These are phyloP conservation scores for Mortierella claussenii DNA, from an alignment of 192 early-diverging fungal genomes.

Conservation along the genomic window DNA sequence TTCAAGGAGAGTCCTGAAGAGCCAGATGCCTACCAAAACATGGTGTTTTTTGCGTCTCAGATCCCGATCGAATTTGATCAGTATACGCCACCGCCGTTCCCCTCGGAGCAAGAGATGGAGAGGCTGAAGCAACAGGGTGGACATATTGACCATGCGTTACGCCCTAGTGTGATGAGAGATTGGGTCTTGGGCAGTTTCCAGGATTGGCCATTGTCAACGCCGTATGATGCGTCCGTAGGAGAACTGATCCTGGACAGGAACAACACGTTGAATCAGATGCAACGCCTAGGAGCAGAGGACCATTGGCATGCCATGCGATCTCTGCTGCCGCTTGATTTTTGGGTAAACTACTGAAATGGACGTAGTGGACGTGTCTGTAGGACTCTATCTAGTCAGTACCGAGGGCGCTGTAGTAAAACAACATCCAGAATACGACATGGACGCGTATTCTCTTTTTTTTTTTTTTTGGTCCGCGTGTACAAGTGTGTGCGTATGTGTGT, in stretches of 20 bases:
- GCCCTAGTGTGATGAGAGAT: slow-evolving; percentile 57
- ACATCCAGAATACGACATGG: too few species aligned
- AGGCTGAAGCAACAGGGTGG: slow-evolving; percentile 56
- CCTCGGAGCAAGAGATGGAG: slow-evolving; percentile 68
- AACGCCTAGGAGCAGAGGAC: slow-evolving; percentile 63
- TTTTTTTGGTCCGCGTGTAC: not conserved
- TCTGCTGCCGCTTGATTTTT: slow-evolving; percentile 75
- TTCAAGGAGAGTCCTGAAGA: slow-evolving; percentile 68
- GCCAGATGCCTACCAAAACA: slow-evolving; percentile 67
- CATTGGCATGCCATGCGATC: slow-evolving; percentile 84
- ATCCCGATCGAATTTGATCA: slow-evolving; percentile 39
- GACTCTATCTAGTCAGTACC: too few species aligned
- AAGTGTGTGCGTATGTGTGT: too few species aligned
- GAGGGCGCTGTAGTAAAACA: too few species aligned
- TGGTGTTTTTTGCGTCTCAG: slow-evolving; percentile 54
- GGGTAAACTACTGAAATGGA: slow-evolving; percentile 71
- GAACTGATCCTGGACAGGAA: slow-evolving; percentile 71
- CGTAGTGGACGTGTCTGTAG: not conserved
- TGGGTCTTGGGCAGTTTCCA: slow-evolving; percentile 63
- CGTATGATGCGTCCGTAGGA: slow-evolving; percentile 30
- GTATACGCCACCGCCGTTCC: slow-evolving; percentile 48
- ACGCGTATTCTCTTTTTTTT: slow-evolving; percentile 4
- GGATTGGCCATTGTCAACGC: slow-evolving; percentile 48
- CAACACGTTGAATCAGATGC: slow-evolving; percentile 71
- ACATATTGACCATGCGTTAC: slow-evolving; percentile 39